Conservation (phyloP, 2,329 filamentous ascomycete genomes). For the Talaromyces amestolkiae region DNA sequence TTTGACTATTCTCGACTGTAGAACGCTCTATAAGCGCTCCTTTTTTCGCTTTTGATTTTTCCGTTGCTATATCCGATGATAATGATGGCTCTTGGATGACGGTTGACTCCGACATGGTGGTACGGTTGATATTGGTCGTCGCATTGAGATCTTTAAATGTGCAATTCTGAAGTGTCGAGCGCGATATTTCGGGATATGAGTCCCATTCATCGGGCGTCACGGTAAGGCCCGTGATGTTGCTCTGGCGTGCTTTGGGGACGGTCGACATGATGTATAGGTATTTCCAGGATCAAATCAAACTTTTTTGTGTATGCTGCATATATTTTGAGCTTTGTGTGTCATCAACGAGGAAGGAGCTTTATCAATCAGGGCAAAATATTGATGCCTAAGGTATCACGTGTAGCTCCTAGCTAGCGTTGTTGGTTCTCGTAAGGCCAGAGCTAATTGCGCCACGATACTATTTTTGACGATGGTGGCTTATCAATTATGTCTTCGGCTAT, state of each 20-base stretch:
- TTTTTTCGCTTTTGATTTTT: neutral
- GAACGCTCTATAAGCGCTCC: slow-evolving; percentile 2
- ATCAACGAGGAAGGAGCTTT: neutral
- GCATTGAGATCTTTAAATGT: slow-evolving; percentile 21
- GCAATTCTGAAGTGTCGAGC: slow-evolving; percentile 20
- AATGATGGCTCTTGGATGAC: neutral
- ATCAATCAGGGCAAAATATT: neutral
- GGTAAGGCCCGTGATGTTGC: slow-evolving; percentile 20
- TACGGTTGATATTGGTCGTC: slow-evolving; percentile 17
- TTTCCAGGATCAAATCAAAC: neutral
- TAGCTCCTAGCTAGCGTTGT: neutral
- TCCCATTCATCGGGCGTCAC: slow-evolving; percentile 22
- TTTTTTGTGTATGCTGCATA: no score
- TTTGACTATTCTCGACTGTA: neutral
- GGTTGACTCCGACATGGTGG: neutral
- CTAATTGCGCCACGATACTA: neutral
- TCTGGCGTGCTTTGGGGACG: slow-evolving; percentile 22
- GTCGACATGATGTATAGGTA: slow-evolving; percentile 18
- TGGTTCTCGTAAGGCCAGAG: neutral
- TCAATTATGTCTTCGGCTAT: neutral
- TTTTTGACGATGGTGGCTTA: neutral
- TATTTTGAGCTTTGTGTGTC: neutral
- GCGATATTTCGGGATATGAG: slow-evolving; percentile 20
- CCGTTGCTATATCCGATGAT: neutral
- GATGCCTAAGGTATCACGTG: slow-evolving; percentile 13